Percentiles rank a stretch among this genome's conserved stretches.
These are phyloP conservation scores for Trichothecium sympodiale DNA, from an alignment of 2,329 filamentous ascomycete genomes.

Conservation along the genomic window DNA sequence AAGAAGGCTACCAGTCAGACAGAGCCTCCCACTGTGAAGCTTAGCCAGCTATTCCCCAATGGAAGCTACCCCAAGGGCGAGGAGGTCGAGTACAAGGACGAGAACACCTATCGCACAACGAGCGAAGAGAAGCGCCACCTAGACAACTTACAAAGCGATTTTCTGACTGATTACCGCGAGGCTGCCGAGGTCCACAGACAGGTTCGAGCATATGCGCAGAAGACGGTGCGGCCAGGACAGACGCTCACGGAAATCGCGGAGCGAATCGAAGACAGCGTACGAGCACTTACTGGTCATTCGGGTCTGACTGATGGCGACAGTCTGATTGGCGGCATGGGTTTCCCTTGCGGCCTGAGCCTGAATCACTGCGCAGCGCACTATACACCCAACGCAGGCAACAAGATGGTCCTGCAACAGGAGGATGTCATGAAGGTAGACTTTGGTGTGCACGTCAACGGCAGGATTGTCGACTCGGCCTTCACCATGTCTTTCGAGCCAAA, in stretches of 20 bases:
- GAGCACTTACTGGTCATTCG: constrained; percentile 63
- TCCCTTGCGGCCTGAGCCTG: constrained; percentile 73
- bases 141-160: constrained; percentile 72
- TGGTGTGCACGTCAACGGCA: constrained; percentile 69
- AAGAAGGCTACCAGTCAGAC: constrained; percentile 65
- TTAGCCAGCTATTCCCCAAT: constrained; percentile 64
- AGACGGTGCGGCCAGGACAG: constrained; percentile 71
- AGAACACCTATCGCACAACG: constrained; percentile 69
- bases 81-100: constrained; percentile 65
- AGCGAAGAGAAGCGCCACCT: constrained; percentile 75
- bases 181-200: constrained; percentile 85
- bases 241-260: constrained; percentile 72
- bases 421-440: constrained; percentile 81
- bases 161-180: constrained; percentile 70
- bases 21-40: constrained; percentile 58
- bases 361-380: constrained; percentile 83
- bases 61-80: constrained; percentile 65
- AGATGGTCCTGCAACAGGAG: constrained; percentile 56
- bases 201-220: constrained; percentile 73
- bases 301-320: constrained; percentile 71
- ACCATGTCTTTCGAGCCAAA: constrained; percentile 65
- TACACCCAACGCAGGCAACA: constrained; percentile 79
- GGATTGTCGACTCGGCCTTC: constrained; percentile 74
- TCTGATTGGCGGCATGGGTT: constrained; percentile 71
- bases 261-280: constrained; percentile 75